A percentile compares a stretch with the other conserved stretches of the same genome.
These are phyloP conservation scores for Capsicum baccatum DNA, from an alignment of 257 asterid species.

Conservation along the genomic window DNA sequence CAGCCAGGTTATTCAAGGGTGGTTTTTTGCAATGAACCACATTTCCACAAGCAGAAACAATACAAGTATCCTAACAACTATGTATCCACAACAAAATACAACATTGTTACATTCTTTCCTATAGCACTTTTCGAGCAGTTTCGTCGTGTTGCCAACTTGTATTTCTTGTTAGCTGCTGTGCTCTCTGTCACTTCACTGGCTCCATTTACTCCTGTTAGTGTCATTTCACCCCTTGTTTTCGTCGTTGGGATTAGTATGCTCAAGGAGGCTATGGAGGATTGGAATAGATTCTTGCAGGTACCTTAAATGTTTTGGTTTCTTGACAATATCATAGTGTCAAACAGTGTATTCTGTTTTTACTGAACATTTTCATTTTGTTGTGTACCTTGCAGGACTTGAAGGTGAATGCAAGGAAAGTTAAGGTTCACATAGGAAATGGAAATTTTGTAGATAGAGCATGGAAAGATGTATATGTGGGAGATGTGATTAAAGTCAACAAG, in stretches of 20 bases:
- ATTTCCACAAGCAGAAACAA: conserved; percentile 65
- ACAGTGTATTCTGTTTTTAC: background rate
- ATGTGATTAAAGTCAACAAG: conserved; percentile 82
- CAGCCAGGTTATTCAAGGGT: conserved; percentile 70
- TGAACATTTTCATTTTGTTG: background rate
- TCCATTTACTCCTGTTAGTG: conserved; percentile 74
- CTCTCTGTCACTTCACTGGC: conserved; percentile 79
- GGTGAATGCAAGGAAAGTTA: conserved; percentile 76
- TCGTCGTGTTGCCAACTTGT: conserved; percentile 90
- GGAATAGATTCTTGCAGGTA: conserved; percentile 75
- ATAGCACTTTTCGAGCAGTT: conserved; percentile 93
- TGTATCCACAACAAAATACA: conserved; percentile 90
- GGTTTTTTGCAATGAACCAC: conserved; percentile 80
- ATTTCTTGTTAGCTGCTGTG: conserved; percentile 86
- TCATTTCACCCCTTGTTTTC: conserved; percentile 81
- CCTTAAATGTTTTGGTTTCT: background rate
- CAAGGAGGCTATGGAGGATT: conserved; percentile 92
- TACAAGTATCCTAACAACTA: conserved; percentile 69
- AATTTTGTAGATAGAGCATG: conserved; percentile 69
- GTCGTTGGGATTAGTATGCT: conserved; percentile 98
- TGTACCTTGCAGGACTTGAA: conserved; percentile 63
- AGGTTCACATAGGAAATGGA: conserved; percentile 70
- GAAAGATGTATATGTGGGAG: conserved; percentile 91
- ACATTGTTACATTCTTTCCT: conserved; percentile 78
- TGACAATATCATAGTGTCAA: conserved; percentile 22